phyloP scores from a whole-genome alignment of 2,329 filamentous ascomycete genomes.

The Alternaria longipes region DNA sequence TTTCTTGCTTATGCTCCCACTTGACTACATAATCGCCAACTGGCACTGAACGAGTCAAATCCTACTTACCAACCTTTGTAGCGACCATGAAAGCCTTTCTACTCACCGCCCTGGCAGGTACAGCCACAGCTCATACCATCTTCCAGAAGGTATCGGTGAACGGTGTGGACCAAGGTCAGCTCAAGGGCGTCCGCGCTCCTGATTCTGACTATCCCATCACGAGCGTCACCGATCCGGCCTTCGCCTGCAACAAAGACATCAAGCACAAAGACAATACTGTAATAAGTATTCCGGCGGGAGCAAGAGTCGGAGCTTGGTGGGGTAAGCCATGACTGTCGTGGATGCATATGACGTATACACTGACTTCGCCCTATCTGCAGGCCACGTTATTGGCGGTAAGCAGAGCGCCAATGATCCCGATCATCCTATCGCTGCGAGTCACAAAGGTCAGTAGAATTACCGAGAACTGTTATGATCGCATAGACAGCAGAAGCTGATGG shows the following conservation, averaged over 20 bases:
- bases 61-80: background rate
- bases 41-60: background rate
- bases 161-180: slow-evolving; percentile 59
- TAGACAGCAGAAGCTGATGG: background rate
- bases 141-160: slow-evolving; percentile 59
- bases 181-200: slow-evolving; percentile 60
- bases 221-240: slow-evolving; percentile 53
- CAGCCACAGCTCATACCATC: slow-evolving; percentile 50
- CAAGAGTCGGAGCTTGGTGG: slow-evolving; percentile 59
- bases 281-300: slow-evolving; percentile 59
- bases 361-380: background rate
- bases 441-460: slow-evolving; percentile 52
- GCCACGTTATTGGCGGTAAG: slow-evolving; percentile 55
- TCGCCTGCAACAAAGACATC: slow-evolving; percentile 57
- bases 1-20: background rate
- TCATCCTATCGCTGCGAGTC: slow-evolving; percentile 58
- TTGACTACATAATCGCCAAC: background rate
- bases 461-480: background rate
- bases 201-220: slow-evolving; percentile 59
- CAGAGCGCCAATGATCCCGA: slow-evolving; percentile 59
- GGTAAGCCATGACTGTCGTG: slow-evolving; percentile 46
- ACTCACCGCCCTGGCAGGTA: slow-evolving; percentile 26
- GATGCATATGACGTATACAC: background rate
- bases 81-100: slow-evolving; percentile 25
- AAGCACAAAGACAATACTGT: slow-evolving; percentile 49